Conservation (phyloP, 2,329 filamentous ascomycete genomes). For the Metarhizium anisopliae region DNA sequence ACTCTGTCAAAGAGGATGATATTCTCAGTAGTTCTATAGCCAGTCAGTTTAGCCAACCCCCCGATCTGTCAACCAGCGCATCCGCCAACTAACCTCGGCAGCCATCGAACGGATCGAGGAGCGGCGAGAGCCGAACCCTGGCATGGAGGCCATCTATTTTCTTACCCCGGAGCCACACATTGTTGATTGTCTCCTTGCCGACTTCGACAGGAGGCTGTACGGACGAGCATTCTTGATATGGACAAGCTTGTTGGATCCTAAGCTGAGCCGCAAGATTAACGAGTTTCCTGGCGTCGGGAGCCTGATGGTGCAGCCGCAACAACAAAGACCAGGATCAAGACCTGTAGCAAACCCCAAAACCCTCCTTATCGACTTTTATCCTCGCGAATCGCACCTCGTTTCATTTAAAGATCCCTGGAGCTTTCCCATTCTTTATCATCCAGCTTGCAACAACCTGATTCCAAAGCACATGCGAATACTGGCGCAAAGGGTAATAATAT, state of each 20-base stretch:
- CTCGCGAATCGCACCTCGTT: slow-evolving; percentile 81
- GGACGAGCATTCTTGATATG: slow-evolving; percentile 73
- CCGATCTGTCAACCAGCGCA: slow-evolving; percentile 6
- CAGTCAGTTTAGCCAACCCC: slow-evolving; percentile 47
- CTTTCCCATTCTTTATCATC: slow-evolving; percentile 88
- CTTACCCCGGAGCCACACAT: slow-evolving; percentile 79
- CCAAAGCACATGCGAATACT: slow-evolving; percentile 73
- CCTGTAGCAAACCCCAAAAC: slow-evolving; percentile 60
- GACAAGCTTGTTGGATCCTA: slow-evolving; percentile 65
- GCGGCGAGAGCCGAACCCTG: slow-evolving; percentile 68
- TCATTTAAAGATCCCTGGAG: slow-evolving; percentile 94
- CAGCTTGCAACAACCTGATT: slow-evolving; percentile 77
- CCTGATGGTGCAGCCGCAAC: slow-evolving; percentile 40
- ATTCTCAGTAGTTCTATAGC: slow-evolving; percentile 95
- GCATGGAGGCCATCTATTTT: slow-evolving; percentile 93
- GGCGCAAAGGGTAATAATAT: slow-evolving; percentile 68
- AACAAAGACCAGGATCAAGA: neutral
- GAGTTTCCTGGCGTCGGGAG: slow-evolving; percentile 58
- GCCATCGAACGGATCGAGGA: slow-evolving; percentile 94
- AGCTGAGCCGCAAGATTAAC: slow-evolving; percentile 66
- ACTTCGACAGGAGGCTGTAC: slow-evolving; percentile 81
- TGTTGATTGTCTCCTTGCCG: slow-evolving; percentile 87
- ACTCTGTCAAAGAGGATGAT: slow-evolving; percentile 88
- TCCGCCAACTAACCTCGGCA: slow-evolving; percentile 28
- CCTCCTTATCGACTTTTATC: slow-evolving; percentile 80